These are phyloP conservation scores for Rutstroemia sp. DNA, from an alignment of 2,329 filamentous ascomycete species.

Conservation along the genomic window DNA sequence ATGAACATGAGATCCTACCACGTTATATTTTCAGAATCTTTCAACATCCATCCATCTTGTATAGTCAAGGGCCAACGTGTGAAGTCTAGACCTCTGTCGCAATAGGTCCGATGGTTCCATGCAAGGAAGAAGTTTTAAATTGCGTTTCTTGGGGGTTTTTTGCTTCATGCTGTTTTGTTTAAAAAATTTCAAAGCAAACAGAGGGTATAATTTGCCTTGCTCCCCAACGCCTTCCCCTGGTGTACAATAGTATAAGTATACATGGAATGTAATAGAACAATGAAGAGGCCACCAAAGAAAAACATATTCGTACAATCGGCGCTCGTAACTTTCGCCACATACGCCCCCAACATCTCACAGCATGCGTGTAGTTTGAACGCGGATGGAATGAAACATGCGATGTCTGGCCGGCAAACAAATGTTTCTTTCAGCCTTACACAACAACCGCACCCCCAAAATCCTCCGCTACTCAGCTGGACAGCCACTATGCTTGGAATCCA, in stretches of 20 bases:
- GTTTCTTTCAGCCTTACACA: neutral
- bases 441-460: too few species aligned
- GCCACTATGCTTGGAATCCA: slow-evolving; percentile 1
- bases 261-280: neutral
- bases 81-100: too few species aligned
- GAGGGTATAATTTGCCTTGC: slow-evolving; percentile 6
- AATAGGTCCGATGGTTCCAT: too few species aligned
- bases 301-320: neutral
- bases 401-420: neutral
- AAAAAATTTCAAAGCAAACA: slow-evolving; percentile 5
- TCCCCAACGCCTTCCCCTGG: slow-evolving; percentile 1
- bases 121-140: too few species aligned
- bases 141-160: neutral
- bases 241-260: slow-evolving; percentile 1
- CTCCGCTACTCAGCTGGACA: neutral
- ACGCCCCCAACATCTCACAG: neutral
- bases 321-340: neutral
- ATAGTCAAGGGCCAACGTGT: too few species aligned
- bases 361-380: neutral
- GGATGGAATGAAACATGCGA: neutral
- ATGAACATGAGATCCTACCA: neutral
- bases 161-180: neutral
- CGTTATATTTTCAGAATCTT: slow-evolving; percentile 1
- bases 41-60: too few species aligned
- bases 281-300: neutral